phyloP scores from a whole-genome alignment of 306 rosid species.

The Vigna nakashimae region DNA sequence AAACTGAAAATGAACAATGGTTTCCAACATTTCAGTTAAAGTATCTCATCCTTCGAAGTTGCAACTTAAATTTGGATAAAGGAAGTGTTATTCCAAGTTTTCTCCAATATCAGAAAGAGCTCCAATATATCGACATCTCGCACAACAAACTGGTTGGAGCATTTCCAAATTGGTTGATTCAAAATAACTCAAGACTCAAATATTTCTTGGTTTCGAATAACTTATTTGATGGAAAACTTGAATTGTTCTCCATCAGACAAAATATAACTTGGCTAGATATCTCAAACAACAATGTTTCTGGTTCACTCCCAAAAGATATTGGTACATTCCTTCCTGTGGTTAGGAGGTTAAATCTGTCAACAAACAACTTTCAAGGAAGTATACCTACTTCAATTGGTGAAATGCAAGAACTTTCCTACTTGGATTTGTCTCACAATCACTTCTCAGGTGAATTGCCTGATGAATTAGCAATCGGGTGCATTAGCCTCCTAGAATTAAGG shows the following conservation, averaged over 20 bases:
- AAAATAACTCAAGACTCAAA: constrained; percentile 13
- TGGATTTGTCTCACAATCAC: constrained; percentile 42
- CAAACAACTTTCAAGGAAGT: constrained; percentile 36
- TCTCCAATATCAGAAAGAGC: constrained; percentile 31
- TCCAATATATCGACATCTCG: constrained; percentile 14
- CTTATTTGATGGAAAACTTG: constrained; percentile 2
- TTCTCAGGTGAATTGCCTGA: constrained; percentile 31
- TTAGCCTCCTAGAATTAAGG: fast-evolving
- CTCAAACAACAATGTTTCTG: constrained; percentile 39
- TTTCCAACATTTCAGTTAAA: constrained; percentile 43
- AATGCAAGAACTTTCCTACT: fast-evolving
- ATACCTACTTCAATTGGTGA: constrained; percentile 40
- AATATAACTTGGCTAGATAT: not conserved
- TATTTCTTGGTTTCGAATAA: not conserved
- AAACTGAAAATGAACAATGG: constrained; percentile 38
- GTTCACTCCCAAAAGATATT: constrained; percentile 35
- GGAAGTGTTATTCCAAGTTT: constrained; percentile 33
- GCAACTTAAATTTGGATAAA: constrained; percentile 28
- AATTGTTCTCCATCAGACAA: not conserved
- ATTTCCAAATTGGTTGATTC: constrained; percentile 44
- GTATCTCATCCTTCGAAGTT: constrained; percentile 1
- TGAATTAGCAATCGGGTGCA: not conserved
- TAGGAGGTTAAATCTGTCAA: not conserved
- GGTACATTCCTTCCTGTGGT: constrained; percentile 28
- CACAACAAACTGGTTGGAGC: constrained; percentile 35